Evolutionary conservation across 306 rosid species (phyloP).

Genomic region (Prunus mume): DNA sequence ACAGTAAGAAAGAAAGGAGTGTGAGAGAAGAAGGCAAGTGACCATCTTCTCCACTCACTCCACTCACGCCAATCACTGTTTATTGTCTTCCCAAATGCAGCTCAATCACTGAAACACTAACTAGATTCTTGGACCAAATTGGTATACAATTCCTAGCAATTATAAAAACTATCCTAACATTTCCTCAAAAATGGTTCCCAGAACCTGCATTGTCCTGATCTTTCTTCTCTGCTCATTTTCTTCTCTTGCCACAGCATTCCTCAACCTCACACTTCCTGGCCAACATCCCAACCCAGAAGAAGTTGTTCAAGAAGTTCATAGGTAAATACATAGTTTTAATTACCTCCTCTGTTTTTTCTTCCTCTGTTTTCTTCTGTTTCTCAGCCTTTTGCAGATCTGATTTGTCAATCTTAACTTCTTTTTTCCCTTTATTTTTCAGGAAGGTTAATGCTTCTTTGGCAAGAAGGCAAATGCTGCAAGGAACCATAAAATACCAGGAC

Average conservation of each 20-base stretch:
- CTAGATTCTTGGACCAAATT: constrained; percentile 5
- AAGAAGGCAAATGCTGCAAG: constrained; percentile 62
- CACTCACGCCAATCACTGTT: not conserved
- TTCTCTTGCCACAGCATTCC: constrained; percentile 35
- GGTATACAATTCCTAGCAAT: not conserved
- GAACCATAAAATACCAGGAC: constrained; percentile 31
- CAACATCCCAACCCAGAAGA: constrained; percentile 85
- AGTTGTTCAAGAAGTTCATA: constrained; percentile 74
- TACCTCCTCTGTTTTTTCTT: not conserved
- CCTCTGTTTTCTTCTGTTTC: constrained; percentile 20
- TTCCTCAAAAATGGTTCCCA: constrained; percentile 41
- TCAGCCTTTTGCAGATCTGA: not conserved
- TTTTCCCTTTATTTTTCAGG: constrained; percentile 24
- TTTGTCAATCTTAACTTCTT: not conserved
- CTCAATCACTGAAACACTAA: not conserved
- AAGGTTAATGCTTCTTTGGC: constrained; percentile 78
- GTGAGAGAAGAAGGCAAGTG: constrained; percentile 17
- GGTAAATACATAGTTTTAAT: constrained; percentile 32
- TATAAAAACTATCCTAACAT: not conserved
- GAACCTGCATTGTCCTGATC: constrained; percentile 54
- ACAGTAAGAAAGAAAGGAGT: constrained; percentile 20
- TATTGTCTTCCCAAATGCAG: not conserved
- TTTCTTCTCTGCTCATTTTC: constrained; percentile 38
- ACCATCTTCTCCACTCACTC: constrained; percentile 19
- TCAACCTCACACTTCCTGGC: constrained; percentile 80